These are phyloP conservation scores for Sclerotiophoma versabilis DNA, from an alignment of 2,329 filamentous ascomycete species.

Conservation along the genomic window DNA sequence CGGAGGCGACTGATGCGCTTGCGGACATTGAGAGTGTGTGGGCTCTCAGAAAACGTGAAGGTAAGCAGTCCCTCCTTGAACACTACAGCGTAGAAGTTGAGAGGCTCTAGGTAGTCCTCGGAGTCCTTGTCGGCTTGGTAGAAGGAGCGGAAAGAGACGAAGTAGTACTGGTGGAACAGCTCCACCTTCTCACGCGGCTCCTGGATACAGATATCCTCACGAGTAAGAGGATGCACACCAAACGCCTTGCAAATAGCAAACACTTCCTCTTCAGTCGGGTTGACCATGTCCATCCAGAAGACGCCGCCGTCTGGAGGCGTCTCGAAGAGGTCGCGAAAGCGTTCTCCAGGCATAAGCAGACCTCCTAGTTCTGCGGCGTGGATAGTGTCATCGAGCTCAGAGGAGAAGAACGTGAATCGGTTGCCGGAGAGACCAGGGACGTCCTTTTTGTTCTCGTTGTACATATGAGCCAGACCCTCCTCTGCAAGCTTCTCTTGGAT, in stretches of 20 bases:
- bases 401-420: constrained; percentile 96
- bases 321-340: constrained; percentile 86
- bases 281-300: constrained; percentile 98
- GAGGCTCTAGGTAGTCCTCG: constrained; percentile 86
- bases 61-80: constrained; percentile 95
- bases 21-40: constrained; percentile 86
- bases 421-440: constrained; percentile 64
- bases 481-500: constrained; percentile 55
- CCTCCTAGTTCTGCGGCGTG: constrained; percentile 89
- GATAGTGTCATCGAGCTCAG: constrained; percentile 90
- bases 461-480: constrained; percentile 45
- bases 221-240: constrained; percentile 91
- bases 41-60: constrained; percentile 89
- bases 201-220: constrained; percentile 94
- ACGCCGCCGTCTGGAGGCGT: constrained; percentile 76
- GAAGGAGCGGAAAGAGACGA: constrained; percentile 96
- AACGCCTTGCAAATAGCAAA: constrained; percentile 91
- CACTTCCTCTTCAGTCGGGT: constrained; percentile 87
- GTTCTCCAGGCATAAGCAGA: constrained; percentile 86
- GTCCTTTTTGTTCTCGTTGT: constrained; percentile 38
- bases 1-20: constrained; percentile 91
- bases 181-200: constrained; percentile 98
- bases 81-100: constrained; percentile 96
- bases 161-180: constrained; percentile 96
- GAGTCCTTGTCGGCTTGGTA: constrained; percentile 79